Conservation (phyloP, 73 alveolate genomes). For the Symbiodinium natans region DNA sequence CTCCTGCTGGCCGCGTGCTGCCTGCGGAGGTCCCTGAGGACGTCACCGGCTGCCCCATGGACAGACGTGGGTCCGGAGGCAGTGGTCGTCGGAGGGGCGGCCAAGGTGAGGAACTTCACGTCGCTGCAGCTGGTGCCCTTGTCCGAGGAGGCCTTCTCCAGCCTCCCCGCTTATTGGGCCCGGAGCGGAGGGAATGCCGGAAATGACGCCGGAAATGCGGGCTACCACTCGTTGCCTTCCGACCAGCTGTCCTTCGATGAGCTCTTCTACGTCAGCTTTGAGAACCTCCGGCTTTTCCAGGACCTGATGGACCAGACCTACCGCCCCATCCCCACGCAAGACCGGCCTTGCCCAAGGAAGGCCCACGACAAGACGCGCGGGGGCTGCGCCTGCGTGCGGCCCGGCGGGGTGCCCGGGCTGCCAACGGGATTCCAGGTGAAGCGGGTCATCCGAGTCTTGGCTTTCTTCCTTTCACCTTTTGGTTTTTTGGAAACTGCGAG, state of each 20-base stretch:
- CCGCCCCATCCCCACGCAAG: constrained; percentile 26
- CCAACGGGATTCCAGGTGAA: constrained; percentile 66
- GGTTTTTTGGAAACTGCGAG: not conserved
- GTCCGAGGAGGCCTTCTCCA: too few relatives aligned
- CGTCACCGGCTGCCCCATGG: too few relatives aligned
- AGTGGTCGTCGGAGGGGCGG: too few relatives aligned
- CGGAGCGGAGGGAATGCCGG: too few relatives aligned
- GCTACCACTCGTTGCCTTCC: too few relatives aligned
- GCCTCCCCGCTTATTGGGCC: too few relatives aligned
- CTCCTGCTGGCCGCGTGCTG: too few relatives aligned
- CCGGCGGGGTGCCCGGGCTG: constrained; percentile 47
- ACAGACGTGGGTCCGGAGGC: too few relatives aligned
- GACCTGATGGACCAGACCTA: constrained; percentile 36
- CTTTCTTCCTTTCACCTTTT: not conserved
- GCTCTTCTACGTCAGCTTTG: not conserved
- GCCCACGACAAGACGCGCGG: constrained; percentile 43
- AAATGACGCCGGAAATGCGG: too few relatives aligned
- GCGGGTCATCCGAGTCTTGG: constrained; percentile 12
- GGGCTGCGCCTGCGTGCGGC: constrained; percentile 58
- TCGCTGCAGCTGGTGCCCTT: too few relatives aligned
- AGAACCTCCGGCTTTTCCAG: constrained; percentile 43
- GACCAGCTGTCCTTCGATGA: constrained; percentile 61
- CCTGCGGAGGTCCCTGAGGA: too few relatives aligned
- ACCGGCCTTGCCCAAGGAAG: constrained; percentile 28
- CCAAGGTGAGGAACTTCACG: too few relatives aligned